Conservation (phyloP, 2,329 filamentous ascomycete genomes). For the Lachnellula willkommii region DNA sequence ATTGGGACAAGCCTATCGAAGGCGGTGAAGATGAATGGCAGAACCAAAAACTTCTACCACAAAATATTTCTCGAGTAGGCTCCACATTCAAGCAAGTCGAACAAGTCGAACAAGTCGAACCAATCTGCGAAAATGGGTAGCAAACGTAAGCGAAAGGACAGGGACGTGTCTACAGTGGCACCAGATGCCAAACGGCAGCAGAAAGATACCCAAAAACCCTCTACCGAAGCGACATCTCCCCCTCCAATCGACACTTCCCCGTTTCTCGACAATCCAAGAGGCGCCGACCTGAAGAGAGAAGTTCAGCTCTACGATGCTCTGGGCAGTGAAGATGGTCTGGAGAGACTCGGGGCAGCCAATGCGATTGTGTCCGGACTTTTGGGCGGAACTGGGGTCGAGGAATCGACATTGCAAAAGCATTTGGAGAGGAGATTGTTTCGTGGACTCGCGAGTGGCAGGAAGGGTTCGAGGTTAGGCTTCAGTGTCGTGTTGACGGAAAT, state of each 20-base stretch:
- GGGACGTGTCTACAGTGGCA: conserved; percentile 17
- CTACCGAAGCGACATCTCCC: conserved; percentile 5
- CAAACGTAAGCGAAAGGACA: conserved; percentile 39
- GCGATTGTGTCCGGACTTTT: conserved; percentile 53
- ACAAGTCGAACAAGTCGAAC: background rate
- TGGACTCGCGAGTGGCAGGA: conserved; percentile 83
- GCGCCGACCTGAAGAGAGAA: conserved; percentile 53
- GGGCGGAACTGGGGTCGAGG: conserved; percentile 43
- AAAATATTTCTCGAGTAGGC: background rate
- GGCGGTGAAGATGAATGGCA: background rate
- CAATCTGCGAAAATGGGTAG: conserved; percentile 32
- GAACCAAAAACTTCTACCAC: background rate
- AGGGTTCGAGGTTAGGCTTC: conserved; percentile 83
- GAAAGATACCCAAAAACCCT: conserved; percentile 13
- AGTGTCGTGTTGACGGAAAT: conserved; percentile 83
- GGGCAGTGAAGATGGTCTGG: conserved; percentile 51
- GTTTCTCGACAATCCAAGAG: conserved; percentile 48
- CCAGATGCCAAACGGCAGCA: conserved; percentile 27
- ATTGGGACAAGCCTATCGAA: background rate
- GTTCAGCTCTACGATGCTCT: conserved; percentile 56
- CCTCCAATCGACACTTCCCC: conserved; percentile 28
- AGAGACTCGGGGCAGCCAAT: conserved; percentile 54
- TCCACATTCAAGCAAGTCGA: background rate
- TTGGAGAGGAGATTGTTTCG: conserved; percentile 69
- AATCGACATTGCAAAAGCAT: conserved; percentile 52